Evolutionary conservation across 306 rosid species (phyloP), one percentile per base, ranked within the genome.

Genomic region (Corylus heterophylla): DNA sequence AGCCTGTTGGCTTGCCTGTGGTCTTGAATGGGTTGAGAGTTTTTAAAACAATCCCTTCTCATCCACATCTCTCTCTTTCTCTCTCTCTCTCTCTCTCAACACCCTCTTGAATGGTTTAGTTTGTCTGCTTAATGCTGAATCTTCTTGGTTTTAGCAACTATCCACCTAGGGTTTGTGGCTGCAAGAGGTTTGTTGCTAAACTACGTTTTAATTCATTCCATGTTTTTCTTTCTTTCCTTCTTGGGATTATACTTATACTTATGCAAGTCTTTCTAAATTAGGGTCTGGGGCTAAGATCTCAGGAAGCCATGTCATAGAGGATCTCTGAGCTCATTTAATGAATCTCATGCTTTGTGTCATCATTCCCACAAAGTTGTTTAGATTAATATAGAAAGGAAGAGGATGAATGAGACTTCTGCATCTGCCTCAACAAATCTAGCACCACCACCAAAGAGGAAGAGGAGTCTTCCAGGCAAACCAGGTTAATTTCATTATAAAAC

Each of bases 391-490:
- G 48, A 76, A 58, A 49, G 18, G 62, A 79, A 73, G 79, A 85
- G 81, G 95, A 79, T 83, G 86, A 86, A 86, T 63, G 87, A 69
- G 86, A 89, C 97, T 13, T 89, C 87, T 68, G 89, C 90, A 50
- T 89, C 98, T 56, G 80, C 84, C 54, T 89, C 94, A 59, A 84
- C 86, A 52, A 86, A 76, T 79, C 88, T 84, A 76, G 86, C 75
- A 54, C 82, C 88, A 39, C 89, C 88, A 17, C 84, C 88, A 9
- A 93, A 90, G 81, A 91, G 79, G 88, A 91, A 91, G 89, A 79
- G 98, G 77, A 91, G 74, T 75, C 95, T 90, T 77, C 98, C 97
- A 0, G 98, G 98, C 62, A 87, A 93, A 62, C 98, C 98, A 90
- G 98, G 98, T 93, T 31, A 31, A 31, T 31, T 31, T 31, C 35